Percentiles rank a stretch among this genome's conserved stretches.
Conservation (phyloP, 2,329 filamentous ascomycete genomes). For the Coniella lustricola region DNA sequence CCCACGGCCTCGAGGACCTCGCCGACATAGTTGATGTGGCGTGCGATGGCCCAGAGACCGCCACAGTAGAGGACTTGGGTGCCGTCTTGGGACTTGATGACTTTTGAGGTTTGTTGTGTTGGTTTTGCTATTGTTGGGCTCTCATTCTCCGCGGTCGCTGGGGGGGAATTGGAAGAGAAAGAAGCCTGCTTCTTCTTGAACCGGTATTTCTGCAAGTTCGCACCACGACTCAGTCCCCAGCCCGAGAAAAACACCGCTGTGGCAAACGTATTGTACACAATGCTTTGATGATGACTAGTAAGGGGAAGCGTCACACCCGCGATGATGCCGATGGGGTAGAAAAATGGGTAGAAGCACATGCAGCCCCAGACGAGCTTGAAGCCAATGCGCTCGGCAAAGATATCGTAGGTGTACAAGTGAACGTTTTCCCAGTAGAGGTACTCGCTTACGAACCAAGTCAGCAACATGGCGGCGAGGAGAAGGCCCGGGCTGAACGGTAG, state of each 20-base stretch:
- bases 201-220: constrained; percentile 11
- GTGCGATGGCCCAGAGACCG: constrained; percentile 9
- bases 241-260: constrained; percentile 4
- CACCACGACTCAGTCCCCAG: constrained; percentile 8
- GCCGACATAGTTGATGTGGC: constrained; percentile 11
- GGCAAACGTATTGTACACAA: not conserved
- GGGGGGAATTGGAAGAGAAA: no score
- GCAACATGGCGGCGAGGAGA: constrained; percentile 4
- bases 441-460: constrained; percentile 12
- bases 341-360: constrained; percentile 12
- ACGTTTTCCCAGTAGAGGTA: constrained; percentile 13
- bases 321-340: constrained; percentile 3
- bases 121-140: no score
- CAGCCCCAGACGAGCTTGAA: constrained; percentile 12
- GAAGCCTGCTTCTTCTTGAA: no score
- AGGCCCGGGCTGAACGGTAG: constrained; percentile 3
- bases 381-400: constrained; percentile 12
- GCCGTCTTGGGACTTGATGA: constrained; percentile 6
- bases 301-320: constrained; percentile 3
- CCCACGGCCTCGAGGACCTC: constrained; percentile 13
- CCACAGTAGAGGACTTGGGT: constrained; percentile 9
- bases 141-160: no score
- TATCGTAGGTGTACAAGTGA: constrained; percentile 14
- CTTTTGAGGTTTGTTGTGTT: no score
- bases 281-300: not conserved